Evolutionary conservation across 106 monocot genomes (phyloP), one percentile per base, ranked within the genome.

Genomic region (Hemerocallis citrina): DNA sequence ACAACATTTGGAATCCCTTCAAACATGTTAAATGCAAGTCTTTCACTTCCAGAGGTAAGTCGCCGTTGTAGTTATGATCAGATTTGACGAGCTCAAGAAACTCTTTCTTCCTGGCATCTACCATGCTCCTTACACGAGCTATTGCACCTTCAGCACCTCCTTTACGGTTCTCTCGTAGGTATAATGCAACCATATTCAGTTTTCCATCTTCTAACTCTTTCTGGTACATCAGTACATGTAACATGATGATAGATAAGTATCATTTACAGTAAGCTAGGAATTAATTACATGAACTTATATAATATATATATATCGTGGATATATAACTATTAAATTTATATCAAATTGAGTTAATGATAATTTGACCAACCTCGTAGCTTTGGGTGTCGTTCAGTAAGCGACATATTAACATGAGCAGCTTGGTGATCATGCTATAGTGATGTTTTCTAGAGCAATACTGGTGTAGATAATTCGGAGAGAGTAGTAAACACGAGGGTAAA

Each of bases 341-440:
- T 13, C 11, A 12, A 5, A 36, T 41, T 50, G 3, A 50, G 50
- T 10, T 50, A 50, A 50, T 50, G 23, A 50, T 27, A 9, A 13
- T 37, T 41, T 34, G 0, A 44, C n/a, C 5, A 43, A 47, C 63
- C 64, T 72, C 24, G 23, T 72, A 72, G 50, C 56, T 57, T 47
- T 57, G 46, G 12, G 25, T 57, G 45, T 72, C 72, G 47, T 72
- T 72, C 5, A 64, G 8, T 4, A 72, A 28, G 40, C 57, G 64
- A 30, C 38, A 43, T 21, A 25, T 27, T 11, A 56, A 2, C 72
- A 57, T 57, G 6, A 41, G 20, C 22, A 47, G 17, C 14, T 9
- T 54, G 7, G 71, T 71, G 3, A 71, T 71, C 11, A 2, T 32
- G 9, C 5, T 47, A 22, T 47, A 22, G 11, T 12, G 9, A 12